A percentile compares a stretch with the other conserved stretches of the same genome.
phyloP scores from a whole-genome alignment of 257 asterid species.

The Fraxinus anomala region DNA sequence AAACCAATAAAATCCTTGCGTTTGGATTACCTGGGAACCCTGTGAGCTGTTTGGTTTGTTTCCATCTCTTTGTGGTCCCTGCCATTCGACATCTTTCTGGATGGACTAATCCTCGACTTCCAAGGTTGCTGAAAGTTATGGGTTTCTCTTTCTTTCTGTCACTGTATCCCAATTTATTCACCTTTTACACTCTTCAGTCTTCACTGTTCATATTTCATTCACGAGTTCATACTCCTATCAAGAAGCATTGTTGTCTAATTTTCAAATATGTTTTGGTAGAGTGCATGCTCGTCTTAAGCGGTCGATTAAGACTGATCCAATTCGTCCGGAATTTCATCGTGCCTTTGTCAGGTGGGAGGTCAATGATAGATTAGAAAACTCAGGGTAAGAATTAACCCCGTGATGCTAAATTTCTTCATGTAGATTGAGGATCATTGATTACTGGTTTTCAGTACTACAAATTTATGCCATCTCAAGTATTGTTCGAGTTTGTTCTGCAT shows the following conservation, averaged over 20 bases:
- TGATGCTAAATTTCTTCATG: neutral
- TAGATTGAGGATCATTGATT: slow-evolving; percentile 1
- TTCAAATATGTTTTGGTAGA: slow-evolving; percentile 43
- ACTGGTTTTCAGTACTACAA: neutral
- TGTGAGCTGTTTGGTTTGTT: slow-evolving; percentile 92
- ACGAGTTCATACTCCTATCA: slow-evolving; percentile 14
- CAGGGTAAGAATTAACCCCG: slow-evolving; percentile 61
- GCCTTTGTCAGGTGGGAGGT: slow-evolving; percentile 74
- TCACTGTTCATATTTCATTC: slow-evolving; percentile 13
- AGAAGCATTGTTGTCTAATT: slow-evolving; percentile 28
- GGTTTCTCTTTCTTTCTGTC: slow-evolving; percentile 26
- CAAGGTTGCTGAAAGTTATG: slow-evolving; percentile 61
- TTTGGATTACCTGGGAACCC: slow-evolving; percentile 99
- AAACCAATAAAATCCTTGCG: slow-evolving; percentile 68
- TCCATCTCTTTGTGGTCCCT: slow-evolving; percentile 92
- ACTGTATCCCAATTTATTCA: slow-evolving; percentile 17
- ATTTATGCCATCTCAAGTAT: slow-evolving; percentile 12
- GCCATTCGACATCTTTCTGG: slow-evolving; percentile 84
- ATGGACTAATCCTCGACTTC: slow-evolving; percentile 78
- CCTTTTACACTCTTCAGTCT: slow-evolving; percentile 14
- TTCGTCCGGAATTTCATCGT: slow-evolving; percentile 82
- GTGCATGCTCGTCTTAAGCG: slow-evolving; percentile 88
- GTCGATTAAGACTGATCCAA: slow-evolving; percentile 68
- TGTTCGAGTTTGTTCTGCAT: slow-evolving; percentile 17
- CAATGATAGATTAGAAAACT: slow-evolving; percentile 46